These are phyloP conservation scores for Kockovaella imperatae DNA, from an alignment of 768 basidiomycete genomes.

Conservation along the genomic window DNA sequence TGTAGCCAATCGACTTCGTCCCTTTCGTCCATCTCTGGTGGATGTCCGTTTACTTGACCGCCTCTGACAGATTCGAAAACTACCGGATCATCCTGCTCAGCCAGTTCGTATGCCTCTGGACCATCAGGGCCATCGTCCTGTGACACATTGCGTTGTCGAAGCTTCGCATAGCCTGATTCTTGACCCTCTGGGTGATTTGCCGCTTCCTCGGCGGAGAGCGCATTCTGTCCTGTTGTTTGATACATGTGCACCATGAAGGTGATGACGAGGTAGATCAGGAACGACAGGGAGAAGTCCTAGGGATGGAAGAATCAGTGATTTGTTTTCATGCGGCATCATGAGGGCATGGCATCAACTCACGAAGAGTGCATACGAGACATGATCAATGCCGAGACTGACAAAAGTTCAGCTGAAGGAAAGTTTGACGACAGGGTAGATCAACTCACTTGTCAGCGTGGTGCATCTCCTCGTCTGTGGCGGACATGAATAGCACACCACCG, in stretches of 20 bases:
- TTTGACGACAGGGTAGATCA: background rate
- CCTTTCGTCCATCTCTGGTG: constrained; percentile 14
- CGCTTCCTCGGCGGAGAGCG: background rate
- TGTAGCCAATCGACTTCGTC: constrained; percentile 32
- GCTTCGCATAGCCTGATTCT: constrained; percentile 32
- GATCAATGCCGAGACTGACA: constrained; percentile 61
- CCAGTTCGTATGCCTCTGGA: constrained; percentile 26
- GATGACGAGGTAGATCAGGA: constrained; percentile 68
- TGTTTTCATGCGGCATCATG: background rate
- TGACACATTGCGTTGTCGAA: constrained; percentile 1
- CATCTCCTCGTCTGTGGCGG: constrained; percentile 86
- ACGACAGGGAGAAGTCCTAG: constrained; percentile 54
- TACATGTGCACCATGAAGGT: constrained; percentile 65
- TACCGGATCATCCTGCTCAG: constrained; percentile 8
- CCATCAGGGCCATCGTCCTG: constrained; percentile 15
- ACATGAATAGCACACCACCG: constrained; percentile 69
- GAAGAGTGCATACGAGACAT: constrained; percentile 79
- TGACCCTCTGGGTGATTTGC: constrained; percentile 3
- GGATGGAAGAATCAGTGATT: too few species aligned
- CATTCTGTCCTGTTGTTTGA: constrained; percentile 28
- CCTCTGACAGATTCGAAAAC: constrained; percentile 1
- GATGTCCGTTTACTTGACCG: constrained; percentile 22
- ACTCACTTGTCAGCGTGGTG: constrained; percentile 54
- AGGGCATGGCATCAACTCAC: constrained; percentile 54
- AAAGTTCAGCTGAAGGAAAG: background rate